Conservation (phyloP, 768 basidiomycete genomes). For the Auricularia cornea region DNA sequence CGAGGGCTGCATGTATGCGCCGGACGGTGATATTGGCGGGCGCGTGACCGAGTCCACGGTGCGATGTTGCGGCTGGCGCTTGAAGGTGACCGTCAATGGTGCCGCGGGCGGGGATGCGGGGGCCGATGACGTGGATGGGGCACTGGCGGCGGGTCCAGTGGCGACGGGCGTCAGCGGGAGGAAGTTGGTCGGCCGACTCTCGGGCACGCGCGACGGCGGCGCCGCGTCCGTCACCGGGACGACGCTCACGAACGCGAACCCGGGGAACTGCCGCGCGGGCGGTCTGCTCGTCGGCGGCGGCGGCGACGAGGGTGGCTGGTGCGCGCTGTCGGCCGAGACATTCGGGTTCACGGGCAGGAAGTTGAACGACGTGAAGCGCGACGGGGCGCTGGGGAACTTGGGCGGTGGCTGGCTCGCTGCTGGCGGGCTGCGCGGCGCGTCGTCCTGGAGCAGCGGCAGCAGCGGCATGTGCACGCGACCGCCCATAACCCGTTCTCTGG, state of each 20-base stretch:
- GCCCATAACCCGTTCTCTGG: not conserved
- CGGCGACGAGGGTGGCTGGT: not conserved
- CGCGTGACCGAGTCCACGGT: not conserved
- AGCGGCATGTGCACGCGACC: not conserved
- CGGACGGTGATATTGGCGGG: not conserved
- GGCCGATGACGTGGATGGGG: not conserved
- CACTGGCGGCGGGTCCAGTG: not conserved
- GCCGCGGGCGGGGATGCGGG: not conserved
- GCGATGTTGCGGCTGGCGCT: slow-evolving; percentile 1
- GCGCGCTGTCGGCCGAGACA: not conserved
- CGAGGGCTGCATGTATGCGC: not conserved
- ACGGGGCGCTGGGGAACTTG: not conserved
- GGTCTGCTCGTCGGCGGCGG: not conserved
- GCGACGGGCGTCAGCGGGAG: not conserved
- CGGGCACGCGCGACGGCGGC: not conserved
- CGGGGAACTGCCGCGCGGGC: not conserved
- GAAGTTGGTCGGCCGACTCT: not conserved
- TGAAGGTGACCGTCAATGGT: not conserved
- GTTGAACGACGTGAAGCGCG: not conserved
- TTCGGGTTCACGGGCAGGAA: not conserved
- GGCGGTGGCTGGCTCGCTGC: not conserved
- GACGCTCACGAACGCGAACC: not conserved
- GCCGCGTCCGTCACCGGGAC: not conserved
- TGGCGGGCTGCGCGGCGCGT: not conserved
- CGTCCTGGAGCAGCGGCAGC: not conserved